phyloP scores from a whole-genome alignment of 495 filamentous ascomycete species.

The Penicillium silybi region DNA sequence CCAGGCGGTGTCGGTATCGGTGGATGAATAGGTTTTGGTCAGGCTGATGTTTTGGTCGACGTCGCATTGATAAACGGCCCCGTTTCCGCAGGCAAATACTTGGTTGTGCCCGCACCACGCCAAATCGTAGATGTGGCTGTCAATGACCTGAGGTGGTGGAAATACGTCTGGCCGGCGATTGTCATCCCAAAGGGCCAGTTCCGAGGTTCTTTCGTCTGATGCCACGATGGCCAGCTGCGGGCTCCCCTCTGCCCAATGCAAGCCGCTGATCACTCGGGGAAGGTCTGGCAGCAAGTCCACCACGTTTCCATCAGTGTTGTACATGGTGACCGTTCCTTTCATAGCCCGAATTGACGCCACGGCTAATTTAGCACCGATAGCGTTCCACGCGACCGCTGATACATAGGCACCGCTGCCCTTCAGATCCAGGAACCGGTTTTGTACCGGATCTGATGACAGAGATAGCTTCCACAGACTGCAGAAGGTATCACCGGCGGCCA shows the following conservation, averaged over 20 bases:
- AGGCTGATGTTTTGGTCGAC: slow-evolving; percentile 39
- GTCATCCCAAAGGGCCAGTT: slow-evolving; percentile 47
- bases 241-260: slow-evolving; percentile 39
- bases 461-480: slow-evolving; percentile 75
- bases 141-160: slow-evolving; percentile 36
- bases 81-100: slow-evolving; percentile 39
- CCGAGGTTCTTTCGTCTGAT: slow-evolving; percentile 37
- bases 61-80: slow-evolving; percentile 40
- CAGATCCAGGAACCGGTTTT: slow-evolving; percentile 37
- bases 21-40: slow-evolving; percentile 32
- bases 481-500: slow-evolving; percentile 72
- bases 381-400: slow-evolving; percentile 68
- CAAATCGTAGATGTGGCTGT: slow-evolving; percentile 37
- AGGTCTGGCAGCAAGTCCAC: slow-evolving; percentile 47
- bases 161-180: slow-evolving; percentile 39
- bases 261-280: slow-evolving; percentile 41
- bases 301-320: slow-evolving; percentile 56
- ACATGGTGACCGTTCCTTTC: slow-evolving; percentile 64
- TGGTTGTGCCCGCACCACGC: slow-evolving; percentile 34
- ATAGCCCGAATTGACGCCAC: slow-evolving; percentile 62
- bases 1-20: slow-evolving; percentile 30
- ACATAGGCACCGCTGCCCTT: slow-evolving; percentile 36
- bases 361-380: slow-evolving; percentile 61
- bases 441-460: slow-evolving; percentile 28
- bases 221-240: slow-evolving; percentile 43